Percentiles rank a stretch among this genome's conserved stretches.
phyloP scores from a whole-genome alignment of 805 yeast genomes.

The Lachancea waltii region DNA sequence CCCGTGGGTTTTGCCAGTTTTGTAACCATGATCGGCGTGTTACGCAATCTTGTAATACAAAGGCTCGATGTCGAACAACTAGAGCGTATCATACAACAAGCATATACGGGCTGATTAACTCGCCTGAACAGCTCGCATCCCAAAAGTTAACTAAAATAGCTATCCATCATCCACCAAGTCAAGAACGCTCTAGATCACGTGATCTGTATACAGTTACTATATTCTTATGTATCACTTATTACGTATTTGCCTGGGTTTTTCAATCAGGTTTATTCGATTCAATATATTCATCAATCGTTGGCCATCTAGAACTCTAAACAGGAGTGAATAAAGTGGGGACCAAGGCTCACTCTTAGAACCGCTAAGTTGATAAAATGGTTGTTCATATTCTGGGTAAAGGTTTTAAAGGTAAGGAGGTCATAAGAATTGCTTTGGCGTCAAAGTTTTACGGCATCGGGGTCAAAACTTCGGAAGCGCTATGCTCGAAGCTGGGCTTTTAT shows the following conservation, averaged over 20 bases:
- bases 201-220: not conserved
- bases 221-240: not conserved
- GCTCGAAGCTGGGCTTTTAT: constrained; percentile 84
- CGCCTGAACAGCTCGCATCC: not conserved
- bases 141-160: too few species aligned
- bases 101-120: not conserved
- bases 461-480: constrained; percentile 61
- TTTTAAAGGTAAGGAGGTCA: constrained; percentile 37
- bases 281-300: too few species aligned
- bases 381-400: constrained; percentile 49
- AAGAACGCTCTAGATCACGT: not conserved
- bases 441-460: constrained; percentile 86
- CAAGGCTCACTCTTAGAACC: too few species aligned
- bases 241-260: not conserved
- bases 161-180: too few species aligned
- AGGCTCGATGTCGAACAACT: constrained; percentile 51
- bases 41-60: constrained; percentile 68
- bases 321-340: too few species aligned
- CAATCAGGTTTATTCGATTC: too few species aligned
- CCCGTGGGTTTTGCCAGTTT: constrained; percentile 95
- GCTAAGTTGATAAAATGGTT: too few species aligned
- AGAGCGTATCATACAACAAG: constrained; percentile 13
- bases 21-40: constrained; percentile 78
- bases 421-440: constrained; percentile 60
- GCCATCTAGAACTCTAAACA: too few species aligned